Conservation (phyloP, 2,329 filamentous ascomycete genomes). For the Huntiella moniliformis region DNA sequence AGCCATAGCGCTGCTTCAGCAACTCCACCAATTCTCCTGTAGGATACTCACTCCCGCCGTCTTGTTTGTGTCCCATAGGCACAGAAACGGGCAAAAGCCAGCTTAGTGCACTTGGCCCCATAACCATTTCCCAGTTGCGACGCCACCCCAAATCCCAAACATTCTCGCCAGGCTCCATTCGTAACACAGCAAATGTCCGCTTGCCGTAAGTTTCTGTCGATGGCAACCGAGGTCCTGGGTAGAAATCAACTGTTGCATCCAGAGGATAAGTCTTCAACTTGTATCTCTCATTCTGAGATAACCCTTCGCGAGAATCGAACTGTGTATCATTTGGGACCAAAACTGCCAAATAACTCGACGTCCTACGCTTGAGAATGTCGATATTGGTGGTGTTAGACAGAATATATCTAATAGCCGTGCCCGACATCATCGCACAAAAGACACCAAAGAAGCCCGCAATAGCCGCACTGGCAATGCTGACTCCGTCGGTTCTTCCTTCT, state of each 20-base stretch:
- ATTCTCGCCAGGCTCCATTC: conserved; percentile 56
- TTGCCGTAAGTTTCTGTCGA: conserved; percentile 17
- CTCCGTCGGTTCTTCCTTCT: conserved; percentile 28
- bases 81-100: conserved; percentile 64
- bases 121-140: conserved; percentile 58
- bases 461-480: conserved; percentile 47
- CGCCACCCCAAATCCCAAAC: conserved; percentile 61
- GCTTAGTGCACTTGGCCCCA: conserved; percentile 52
- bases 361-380: conserved; percentile 48
- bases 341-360: conserved; percentile 56
- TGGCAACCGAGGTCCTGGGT: conserved; percentile 15
- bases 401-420: conserved; percentile 51
- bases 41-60: conserved; percentile 46
- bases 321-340: conserved; percentile 36
- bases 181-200: conserved; percentile 62
- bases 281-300: conserved; percentile 17
- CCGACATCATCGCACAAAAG: conserved; percentile 63
- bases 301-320: conserved; percentile 18
- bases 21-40: conserved; percentile 42
- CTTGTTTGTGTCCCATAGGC: conserved; percentile 13
- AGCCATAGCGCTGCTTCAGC: conserved; percentile 27
- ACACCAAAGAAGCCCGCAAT: conserved; percentile 55
- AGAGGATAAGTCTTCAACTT: conserved; percentile 42
- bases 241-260: conserved; percentile 9
- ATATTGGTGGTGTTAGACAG: conserved; percentile 66